Conservation (phyloP, 2,329 filamentous ascomycete species). For the Colletotrichum incanum region DNA sequence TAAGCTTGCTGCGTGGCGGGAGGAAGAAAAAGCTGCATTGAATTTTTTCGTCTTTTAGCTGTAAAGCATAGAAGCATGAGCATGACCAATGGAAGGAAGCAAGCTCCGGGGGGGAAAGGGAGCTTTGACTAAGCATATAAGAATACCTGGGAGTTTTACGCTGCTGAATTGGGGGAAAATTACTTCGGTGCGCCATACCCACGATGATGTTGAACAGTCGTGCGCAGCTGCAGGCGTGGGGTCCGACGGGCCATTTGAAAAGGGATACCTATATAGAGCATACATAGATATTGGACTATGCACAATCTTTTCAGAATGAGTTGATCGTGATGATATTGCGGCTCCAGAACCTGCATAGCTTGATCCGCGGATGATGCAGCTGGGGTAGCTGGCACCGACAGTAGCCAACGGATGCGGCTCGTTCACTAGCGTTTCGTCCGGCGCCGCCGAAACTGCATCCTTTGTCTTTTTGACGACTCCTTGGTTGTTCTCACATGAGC, state of each 20-base stretch:
- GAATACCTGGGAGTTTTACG: slow-evolving; percentile 43
- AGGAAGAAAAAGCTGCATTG: neutral
- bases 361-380: neutral
- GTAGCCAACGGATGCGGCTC: neutral
- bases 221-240: slow-evolving; percentile 33
- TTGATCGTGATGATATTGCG: neutral
- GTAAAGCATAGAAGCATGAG: slow-evolving; percentile 32
- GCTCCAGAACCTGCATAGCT: slow-evolving; percentile 1
- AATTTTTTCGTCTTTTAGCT: slow-evolving; percentile 20
- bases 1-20: slow-evolving; percentile 42
- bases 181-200: slow-evolving; percentile 38
- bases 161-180: slow-evolving; percentile 29
- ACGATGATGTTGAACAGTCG: slow-evolving; percentile 39
- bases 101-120: slow-evolving; percentile 4
- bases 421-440: slow-evolving; percentile 4
- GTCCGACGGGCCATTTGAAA: slow-evolving; percentile 6
- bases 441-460: neutral
- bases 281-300: slow-evolving; percentile 16
- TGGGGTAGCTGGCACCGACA: neutral
- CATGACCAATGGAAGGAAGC: slow-evolving; percentile 27
- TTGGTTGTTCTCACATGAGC: neutral
- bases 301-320: neutral
- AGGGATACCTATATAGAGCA: slow-evolving; percentile 33
- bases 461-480: neutral
- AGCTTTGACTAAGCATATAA: slow-evolving; percentile 38